Conservation (phyloP, 169 alveolate genomes). For the Amoebophrya sp. region DNA sequence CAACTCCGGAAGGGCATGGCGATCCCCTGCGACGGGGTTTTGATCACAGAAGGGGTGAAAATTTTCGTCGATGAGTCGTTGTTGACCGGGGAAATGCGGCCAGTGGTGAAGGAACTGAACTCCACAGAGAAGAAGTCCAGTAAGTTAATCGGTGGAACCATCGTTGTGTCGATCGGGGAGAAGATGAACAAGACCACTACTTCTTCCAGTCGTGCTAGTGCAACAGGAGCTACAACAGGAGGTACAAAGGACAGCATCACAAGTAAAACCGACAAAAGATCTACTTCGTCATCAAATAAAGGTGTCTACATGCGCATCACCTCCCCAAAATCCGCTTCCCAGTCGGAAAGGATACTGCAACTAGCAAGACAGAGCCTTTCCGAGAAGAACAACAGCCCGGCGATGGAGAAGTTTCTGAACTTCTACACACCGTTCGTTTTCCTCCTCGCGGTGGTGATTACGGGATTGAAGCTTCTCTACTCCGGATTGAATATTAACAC, state of each 20-base stretch:
- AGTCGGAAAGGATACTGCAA: no score
- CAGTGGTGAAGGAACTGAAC: not conserved
- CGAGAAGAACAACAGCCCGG: not conserved
- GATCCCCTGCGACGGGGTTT: not conserved
- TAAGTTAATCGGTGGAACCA: not conserved
- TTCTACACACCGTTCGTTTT: not conserved
- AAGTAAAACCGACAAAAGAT: not conserved
- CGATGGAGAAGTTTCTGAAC: not conserved
- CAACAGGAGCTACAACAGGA: no score
- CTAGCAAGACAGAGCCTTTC: no score
- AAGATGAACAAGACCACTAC: not conserved
- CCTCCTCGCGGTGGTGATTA: no score
- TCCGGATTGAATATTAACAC: no score
- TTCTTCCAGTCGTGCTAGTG: no score
- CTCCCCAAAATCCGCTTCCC: no score
- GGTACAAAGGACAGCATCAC: not conserved
- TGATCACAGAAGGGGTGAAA: not conserved
- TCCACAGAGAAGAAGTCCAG: not conserved
- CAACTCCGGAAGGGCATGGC: not conserved
- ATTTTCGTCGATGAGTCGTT: not conserved
- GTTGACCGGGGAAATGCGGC: not conserved
- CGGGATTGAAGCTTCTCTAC: no score
- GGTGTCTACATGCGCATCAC: not conserved
- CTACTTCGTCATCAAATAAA: no score
- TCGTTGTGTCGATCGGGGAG: not conserved